Evolutionary conservation across 2,329 filamentous ascomycete genomes (phyloP), one percentile per base, ranked within the genome.

Genomic region (Fusarium siculi): DNA sequence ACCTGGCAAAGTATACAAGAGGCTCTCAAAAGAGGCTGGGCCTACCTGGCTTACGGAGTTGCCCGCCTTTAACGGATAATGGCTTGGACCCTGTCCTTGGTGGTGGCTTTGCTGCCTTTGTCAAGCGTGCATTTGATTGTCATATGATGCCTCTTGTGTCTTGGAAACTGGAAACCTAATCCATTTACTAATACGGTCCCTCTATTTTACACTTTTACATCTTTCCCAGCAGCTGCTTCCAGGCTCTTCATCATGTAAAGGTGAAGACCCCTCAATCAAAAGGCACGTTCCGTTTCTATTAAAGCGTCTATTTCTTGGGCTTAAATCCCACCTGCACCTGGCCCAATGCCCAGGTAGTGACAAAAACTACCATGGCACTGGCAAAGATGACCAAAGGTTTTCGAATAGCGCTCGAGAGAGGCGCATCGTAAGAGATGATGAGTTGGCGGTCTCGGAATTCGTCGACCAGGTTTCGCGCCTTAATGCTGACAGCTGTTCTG

Each of bases 401-500:
- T 78, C 95, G 91, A 77, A 97, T 89, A 43, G 89, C 90, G 34
- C 93, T 92, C 6, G 87, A 80, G 74, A 92, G 87, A 4, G 95
- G 90, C 79, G 96, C 94, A 72, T 97, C 93, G 82, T 99, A 99
- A 4, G 93, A 92, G 59, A 98, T 93, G 76, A 97, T 86, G 28
- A 98, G 82, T 73, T 96, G 91, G 37, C 93, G 91, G 78, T 95
- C 94, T 60, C 95, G 89, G 79, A 95, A 90, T 75, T 98, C 96
- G 77, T 99, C 96, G 3, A 97, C 93, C 58, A 98, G 85, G 81
- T 98, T 98, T 76, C 91, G 88, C 12, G 94, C 93, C 70, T 92
- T 93, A 78, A 99, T 87, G 56, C 89, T 92, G 68, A 99, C 87
- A 1, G 92, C 89, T 1, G 96, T 97, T 72, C 96, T 93, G 69